Evolutionary conservation across 495 filamentous ascomycete species (phyloP).

Genomic region (Hypoxylon intermedium): DNA sequence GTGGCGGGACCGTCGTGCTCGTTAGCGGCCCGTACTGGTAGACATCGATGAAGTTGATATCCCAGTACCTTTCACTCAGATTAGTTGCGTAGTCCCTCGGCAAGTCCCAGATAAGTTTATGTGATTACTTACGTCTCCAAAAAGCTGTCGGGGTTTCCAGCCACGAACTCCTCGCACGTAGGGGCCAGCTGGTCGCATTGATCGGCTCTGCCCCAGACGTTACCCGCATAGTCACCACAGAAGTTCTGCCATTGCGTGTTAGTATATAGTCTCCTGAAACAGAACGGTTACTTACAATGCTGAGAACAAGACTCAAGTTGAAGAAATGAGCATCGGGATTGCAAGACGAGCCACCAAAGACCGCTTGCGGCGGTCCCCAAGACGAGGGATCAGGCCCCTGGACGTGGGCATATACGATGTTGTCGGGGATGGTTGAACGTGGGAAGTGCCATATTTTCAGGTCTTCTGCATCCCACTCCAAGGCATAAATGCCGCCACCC

Average conservation of each 20-base stretch:
- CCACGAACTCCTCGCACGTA: constrained; percentile 70
- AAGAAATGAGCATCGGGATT: constrained; percentile 36
- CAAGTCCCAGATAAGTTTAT: too few relatives aligned
- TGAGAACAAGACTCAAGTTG: constrained; percentile 43
- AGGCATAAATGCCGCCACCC: constrained; percentile 70
- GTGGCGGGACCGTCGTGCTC: constrained; percentile 14
- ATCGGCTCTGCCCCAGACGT: constrained; percentile 55
- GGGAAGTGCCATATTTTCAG: constrained; percentile 79
- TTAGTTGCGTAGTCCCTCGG: neutral
- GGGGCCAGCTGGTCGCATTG: constrained; percentile 52
- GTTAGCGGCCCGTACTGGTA: constrained; percentile 53
- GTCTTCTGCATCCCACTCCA: constrained; percentile 66
- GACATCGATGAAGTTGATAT: constrained; percentile 70
- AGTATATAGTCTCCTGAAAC: neutral
- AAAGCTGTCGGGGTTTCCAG: constrained; percentile 65
- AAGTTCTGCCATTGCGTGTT: constrained; percentile 55
- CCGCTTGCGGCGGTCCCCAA: constrained; percentile 66
- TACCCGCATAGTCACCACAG: constrained; percentile 89
- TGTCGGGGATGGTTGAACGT: constrained; percentile 63
- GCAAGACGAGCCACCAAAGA: constrained; percentile 39
- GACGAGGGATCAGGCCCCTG: constrained; percentile 63
- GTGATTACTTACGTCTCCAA: constrained; percentile 48
- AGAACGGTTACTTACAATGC: constrained; percentile 23
- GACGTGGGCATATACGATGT: constrained; percentile 52
- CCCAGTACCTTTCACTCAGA: constrained; percentile 60